A percentile compares a stretch with the other conserved stretches of the same genome.
phyloP scores from a whole-genome alignment of 352 stramenopile species.

The Pythium sukuiense region DNA sequence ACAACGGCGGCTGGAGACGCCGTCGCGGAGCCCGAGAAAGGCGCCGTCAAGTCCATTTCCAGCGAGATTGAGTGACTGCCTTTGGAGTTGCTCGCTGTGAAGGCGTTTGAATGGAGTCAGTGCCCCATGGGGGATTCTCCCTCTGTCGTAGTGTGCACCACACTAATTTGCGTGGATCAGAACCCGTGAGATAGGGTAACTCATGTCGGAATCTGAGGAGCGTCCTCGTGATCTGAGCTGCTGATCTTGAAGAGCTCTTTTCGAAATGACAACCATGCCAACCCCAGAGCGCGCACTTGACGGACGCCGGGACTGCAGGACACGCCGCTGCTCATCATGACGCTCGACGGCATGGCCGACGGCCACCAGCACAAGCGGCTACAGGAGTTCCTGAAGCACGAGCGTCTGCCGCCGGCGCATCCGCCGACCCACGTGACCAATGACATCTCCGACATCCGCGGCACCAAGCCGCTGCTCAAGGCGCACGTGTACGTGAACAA shows the following conservation, averaged over 20 bases:
- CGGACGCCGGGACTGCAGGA: neutral
- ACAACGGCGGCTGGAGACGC: neutral
- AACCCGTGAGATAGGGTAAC: neutral
- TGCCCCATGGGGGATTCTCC: constrained; percentile 27
- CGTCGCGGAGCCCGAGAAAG: neutral
- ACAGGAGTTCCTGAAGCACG: constrained; percentile 49
- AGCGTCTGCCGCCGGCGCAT: constrained; percentile 29
- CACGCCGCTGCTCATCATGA: neutral
- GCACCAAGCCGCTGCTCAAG: constrained; percentile 51
- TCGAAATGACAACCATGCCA: neutral
- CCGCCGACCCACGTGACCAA: constrained; percentile 53
- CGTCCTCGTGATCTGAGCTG: neutral
- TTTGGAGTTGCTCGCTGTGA: neutral
- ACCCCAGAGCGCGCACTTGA: neutral
- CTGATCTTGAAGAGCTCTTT: constrained; percentile 5
- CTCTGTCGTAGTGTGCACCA: constrained; percentile 19
- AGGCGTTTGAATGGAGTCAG: constrained; percentile 15
- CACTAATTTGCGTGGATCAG: constrained; percentile 10
- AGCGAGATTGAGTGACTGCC: neutral
- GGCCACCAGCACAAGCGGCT: constrained; percentile 38
- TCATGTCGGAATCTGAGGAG: constrained; percentile 8
- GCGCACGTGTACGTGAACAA: constrained; percentile 67
- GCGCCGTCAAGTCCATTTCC: neutral
- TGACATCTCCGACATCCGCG: constrained; percentile 64
- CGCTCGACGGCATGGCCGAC: constrained; percentile 7